Evolutionary conservation across 805 yeast species (phyloP), one percentile per base, ranked within the genome.

Genomic region (Sungouiozyma ichnusensis): DNA sequence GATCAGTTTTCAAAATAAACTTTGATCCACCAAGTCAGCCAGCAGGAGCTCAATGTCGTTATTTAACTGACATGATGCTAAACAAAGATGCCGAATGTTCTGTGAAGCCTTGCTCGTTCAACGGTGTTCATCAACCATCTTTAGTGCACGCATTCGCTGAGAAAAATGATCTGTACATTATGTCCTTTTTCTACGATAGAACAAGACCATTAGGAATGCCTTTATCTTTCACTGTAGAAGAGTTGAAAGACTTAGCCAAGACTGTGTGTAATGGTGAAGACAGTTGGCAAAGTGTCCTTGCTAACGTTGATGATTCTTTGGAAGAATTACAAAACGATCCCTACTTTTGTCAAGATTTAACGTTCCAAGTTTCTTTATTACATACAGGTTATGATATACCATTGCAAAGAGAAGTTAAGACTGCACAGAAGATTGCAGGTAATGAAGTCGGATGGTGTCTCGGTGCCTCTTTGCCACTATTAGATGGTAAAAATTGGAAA

Each of bases 371-470:
- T 13, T 79, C 97, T 2, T 67, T 92, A 61, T 70, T 92, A 50
- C 96, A 88, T 64, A 81, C 88, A n/a, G 99, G 99, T 36, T 92
- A 92, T 64, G 97, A 90, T 53, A 86, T 92, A 49, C 96, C 97
- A 47, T 73, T 85, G 45, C 70, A 73, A 50, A 79, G 97, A 62
- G 97, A 90, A 64, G 77, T 92, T 52, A 84, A 77, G 63, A 92
- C 96, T 5, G 97, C 97, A 7, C 79, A 86, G 69, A 87, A 77
- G 60, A 85, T 92, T 53, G 82, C 79, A 40, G 77, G 79, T 57
- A 87, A 85, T 55, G 98, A 92, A 67, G 72, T 92, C 40, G 99
- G 98, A 29, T 92, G 99, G 99, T 92, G 97, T 69, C 71, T 92
- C 43, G 99, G 99, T 53, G 98, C 97, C 1, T 85, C 97, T 2